Base-by-base conservation (phyloP, 2,329 filamentous ascomycete genomes). In the Fusarium torulosum region DNA sequence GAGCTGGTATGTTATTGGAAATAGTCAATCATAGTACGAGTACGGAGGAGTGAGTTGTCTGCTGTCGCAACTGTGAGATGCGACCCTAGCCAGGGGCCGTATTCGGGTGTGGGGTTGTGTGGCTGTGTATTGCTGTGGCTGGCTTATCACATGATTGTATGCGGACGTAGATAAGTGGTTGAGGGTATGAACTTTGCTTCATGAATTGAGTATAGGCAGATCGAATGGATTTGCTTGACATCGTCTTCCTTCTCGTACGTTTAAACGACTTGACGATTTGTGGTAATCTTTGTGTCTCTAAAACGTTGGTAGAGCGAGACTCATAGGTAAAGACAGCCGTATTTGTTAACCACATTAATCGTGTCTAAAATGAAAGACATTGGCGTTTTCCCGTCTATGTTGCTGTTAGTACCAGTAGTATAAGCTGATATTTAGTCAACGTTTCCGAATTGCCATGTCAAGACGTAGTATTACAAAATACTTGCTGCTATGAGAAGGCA, bases 21-120 rank as follows among this genome's bases (percentile, higher is more conserved):
- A 58, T 67, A 59, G 57, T 73, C 61, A 67, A 58, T 70, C 74
- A 75, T 76, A 61, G 58, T 63, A 63, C 40, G 43, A 58, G 64
- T 56, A 69, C 40, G 53, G 35, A 63, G 54, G 53, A 20, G 21
- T 33, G 29, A 53, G 45, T 35, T 40, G 56, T 65, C 55, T 67
- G 57, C 63, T 64, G 63, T 71, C 60, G 70, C 66, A 67, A 68
- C 57, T 49, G 44, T 53, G 53, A 53, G 62, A 57, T 70, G 50
- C 51, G 31, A 66, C 62, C 66, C 52, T 25, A 59, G 62, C 57
- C 66, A 63, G 73, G 70, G 72, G 72, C 59, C 66, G 57, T 63
- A 68, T 72, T 57, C 50, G 67, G 59, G 42, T 64, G 70, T 74
- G 72, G 68, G 66, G 70, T 67, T 37, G 7, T 59, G 70, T 72